Base-by-base conservation (phyloP, 169 alveolate genomes). In the Babesia gibsoni region DNA sequence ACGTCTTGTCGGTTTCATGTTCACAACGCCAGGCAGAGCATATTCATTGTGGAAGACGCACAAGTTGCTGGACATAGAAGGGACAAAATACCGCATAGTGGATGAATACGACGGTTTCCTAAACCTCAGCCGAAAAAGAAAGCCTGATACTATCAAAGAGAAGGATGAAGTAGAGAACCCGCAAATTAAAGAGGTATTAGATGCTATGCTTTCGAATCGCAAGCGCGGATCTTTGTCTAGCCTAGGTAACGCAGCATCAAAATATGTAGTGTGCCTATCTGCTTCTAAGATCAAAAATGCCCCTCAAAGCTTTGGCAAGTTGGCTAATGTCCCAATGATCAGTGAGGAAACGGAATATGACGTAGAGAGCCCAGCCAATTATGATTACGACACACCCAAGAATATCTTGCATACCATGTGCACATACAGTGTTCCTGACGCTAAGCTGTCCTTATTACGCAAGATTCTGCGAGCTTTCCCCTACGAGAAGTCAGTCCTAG, bases 91-190 rank as follows among this genome's bases (percentile, higher is more conserved):
- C 74, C 39, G 65, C 50, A 74, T 73, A 0, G 35, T 73, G 4
- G 83, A 73, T 39, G 83, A 73, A 56, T 73, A 73, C 53, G 83
- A 73, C 49, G 50, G 83, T 20, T 52, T 57, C 58, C 67, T 73
- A 12, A 57, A 52, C 16, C 27, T 49, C 27, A 67, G 25, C 52
- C 58, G 59, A n/a, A 33, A 41, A 4, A 22, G 50, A 3, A n/a
- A 42, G 5, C 10, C 66, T 8, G 67, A 2, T 0, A 8, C 46
- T 10, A 25, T 5, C 3, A 58, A 20, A 10, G 0, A 39, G 14
- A n/a, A 14, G 23, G 37, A 3, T 23, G 77, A 66, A 41, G 10
- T 66, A 10, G 67, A 52, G 41, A 61, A 54, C 61, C 39, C 61
- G 3, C 14, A 46, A 4, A 48, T 56, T 3, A 69, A 57, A 52